phyloP scores from a whole-genome alignment of 495 filamentous ascomycete genomes.

The Annulohypoxylon stygium region DNA sequence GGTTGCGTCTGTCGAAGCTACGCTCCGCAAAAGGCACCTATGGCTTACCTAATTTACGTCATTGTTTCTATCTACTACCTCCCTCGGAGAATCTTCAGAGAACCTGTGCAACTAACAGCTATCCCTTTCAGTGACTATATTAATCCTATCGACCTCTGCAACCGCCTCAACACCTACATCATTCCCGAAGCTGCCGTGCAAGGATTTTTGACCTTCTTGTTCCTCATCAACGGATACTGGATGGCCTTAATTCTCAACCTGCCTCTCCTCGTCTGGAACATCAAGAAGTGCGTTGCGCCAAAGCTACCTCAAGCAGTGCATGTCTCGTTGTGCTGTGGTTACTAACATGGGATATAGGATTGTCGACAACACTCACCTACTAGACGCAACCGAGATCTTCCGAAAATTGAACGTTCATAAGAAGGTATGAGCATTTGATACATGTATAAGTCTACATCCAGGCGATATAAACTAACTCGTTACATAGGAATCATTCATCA shows the following conservation, averaged over 20 bases:
- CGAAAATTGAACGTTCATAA: constrained; percentile 99
- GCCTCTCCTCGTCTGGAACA: constrained; percentile 92
- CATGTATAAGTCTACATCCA: neutral
- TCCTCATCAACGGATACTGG: constrained; percentile 99
- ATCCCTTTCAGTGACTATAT: constrained; percentile 86
- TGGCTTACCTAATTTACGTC: constrained; percentile 34
- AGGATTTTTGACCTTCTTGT: constrained; percentile 91
- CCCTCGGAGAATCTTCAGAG: neutral
- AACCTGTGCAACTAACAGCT: constrained; percentile 40
- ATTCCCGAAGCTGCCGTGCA: constrained; percentile 98
- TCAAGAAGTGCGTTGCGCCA: constrained; percentile 83
- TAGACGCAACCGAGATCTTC: constrained; percentile 99
- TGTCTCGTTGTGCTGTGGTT: neutral
- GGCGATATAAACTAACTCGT: neutral
- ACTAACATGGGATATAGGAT: constrained; percentile 72
- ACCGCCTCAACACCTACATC: constrained; percentile 99
- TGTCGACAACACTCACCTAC: constrained; percentile 93
- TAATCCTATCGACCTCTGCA: constrained; percentile 99
- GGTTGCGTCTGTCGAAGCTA: neutral
- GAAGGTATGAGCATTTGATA: constrained; percentile 72
- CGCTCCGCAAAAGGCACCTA: constrained; percentile 26
- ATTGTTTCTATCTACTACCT: constrained; percentile 24
- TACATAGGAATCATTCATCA: constrained; percentile 94
- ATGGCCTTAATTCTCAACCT: constrained; percentile 91
- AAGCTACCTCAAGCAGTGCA: neutral